Percentiles rank a stretch among this genome's conserved stretches.
Evolutionary conservation across 352 stramenopile species (phyloP).

Genomic region (Pythium pectinolyticum): DNA sequence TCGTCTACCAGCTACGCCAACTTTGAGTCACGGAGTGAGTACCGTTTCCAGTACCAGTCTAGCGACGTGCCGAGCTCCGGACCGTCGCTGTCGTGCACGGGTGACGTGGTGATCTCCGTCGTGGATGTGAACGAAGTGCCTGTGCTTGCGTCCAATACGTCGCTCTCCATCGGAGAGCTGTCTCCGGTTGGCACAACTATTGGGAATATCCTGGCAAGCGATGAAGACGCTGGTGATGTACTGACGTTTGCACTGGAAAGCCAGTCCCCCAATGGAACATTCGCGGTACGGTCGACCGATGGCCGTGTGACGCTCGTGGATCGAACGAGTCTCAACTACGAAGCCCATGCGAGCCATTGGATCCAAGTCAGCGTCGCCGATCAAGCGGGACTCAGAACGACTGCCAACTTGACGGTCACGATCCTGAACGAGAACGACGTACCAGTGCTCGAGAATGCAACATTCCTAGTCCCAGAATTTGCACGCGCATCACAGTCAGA

Average conservation of each 20-base stretch:
- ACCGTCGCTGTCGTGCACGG: slow-evolving; percentile 41
- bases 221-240: slow-evolving; percentile 31
- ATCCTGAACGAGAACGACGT: slow-evolving; percentile 30
- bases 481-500: background rate
- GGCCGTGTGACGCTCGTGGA: slow-evolving; percentile 19
- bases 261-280: slow-evolving; percentile 18
- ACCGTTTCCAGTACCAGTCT: slow-evolving; percentile 47
- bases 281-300: slow-evolving; percentile 11
- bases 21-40: slow-evolving; percentile 43
- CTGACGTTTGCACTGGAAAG: slow-evolving; percentile 26
- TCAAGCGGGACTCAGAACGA: slow-evolving; percentile 10
- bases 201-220: slow-evolving; percentile 22
- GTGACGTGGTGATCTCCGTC: slow-evolving; percentile 42
- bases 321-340: slow-evolving; percentile 21
- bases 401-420: slow-evolving; percentile 13
- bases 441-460: slow-evolving; percentile 24
- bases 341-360: slow-evolving; percentile 9
- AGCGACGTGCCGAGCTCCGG: slow-evolving; percentile 44
- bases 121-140: slow-evolving; percentile 56
- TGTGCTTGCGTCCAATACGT: slow-evolving; percentile 19
- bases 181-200: background rate
- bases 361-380: slow-evolving; percentile 25
- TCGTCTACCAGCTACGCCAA: slow-evolving; percentile 30
- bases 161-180: slow-evolving; percentile 35
- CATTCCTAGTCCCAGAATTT: slow-evolving; percentile 23